Conservation (phyloP, 1,284 basidiomycete species). For the Naganishia liquefaciens region DNA sequence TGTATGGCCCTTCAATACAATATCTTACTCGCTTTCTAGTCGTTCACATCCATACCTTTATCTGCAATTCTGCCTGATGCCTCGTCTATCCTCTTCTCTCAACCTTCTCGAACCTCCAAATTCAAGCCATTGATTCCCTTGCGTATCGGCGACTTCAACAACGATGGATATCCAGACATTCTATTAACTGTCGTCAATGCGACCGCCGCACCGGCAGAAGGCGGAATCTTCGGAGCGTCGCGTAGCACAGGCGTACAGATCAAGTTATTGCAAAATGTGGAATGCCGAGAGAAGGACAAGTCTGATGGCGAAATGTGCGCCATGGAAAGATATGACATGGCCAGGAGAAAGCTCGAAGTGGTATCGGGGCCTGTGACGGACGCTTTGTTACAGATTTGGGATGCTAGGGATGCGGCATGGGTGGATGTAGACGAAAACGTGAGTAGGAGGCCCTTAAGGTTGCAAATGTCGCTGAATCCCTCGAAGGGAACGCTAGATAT, state of each 20-base stretch:
- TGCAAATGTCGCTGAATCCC: slow-evolving; percentile 23
- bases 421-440: slow-evolving; percentile 96
- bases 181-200: slow-evolving; percentile 64
- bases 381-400: slow-evolving; percentile 66
- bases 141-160: slow-evolving; percentile 83
- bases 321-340: slow-evolving; percentile 47
- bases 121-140: slow-evolving; percentile 67
- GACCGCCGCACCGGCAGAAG: slow-evolving; percentile 44
- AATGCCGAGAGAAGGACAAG: slow-evolving; percentile 60
- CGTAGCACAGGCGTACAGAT: slow-evolving; percentile 55
- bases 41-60: slow-evolving; percentile 68
- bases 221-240: slow-evolving; percentile 53
- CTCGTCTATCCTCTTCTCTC: slow-evolving; percentile 56
- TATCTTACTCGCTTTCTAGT: slow-evolving; percentile 53
- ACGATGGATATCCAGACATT: slow-evolving; percentile 94
- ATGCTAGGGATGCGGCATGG: slow-evolving; percentile 78
- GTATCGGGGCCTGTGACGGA: slow-evolving; percentile 60
- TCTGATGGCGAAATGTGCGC: slow-evolving; percentile 58
- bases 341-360: slow-evolving; percentile 65
- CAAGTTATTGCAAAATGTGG: slow-evolving; percentile 69
- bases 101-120: slow-evolving; percentile 51
- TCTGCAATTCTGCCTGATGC: slow-evolving; percentile 61
- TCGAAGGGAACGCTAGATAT: slow-evolving; percentile 87
- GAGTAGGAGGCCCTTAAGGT: slow-evolving; percentile 45
- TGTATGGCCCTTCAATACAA: slow-evolving; percentile 16